Conservation (phyloP, 2,329 filamentous ascomycete genomes). For the Cladosporium sp. region DNA sequence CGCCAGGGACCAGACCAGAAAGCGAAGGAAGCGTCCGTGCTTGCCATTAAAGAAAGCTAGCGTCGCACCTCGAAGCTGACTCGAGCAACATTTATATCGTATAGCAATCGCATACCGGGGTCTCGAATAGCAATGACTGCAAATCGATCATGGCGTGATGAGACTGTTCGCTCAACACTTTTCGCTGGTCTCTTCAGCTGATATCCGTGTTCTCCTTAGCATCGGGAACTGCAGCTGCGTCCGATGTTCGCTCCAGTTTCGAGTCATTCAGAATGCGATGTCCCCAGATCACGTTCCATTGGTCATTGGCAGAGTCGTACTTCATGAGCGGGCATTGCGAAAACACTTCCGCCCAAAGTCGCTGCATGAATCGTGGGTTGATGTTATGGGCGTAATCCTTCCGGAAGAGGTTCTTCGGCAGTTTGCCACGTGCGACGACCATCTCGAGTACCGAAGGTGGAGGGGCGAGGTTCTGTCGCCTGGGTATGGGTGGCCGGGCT, state of each 20-base stretch:
- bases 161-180: neutral
- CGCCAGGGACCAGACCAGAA: neutral
- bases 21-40: neutral
- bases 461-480: conserved; percentile 12
- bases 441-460: conserved; percentile 27
- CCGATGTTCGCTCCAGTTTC: neutral
- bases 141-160: neutral
- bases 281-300: conserved; percentile 41
- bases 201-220: neutral
- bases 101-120: neutral
- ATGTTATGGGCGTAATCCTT: conserved; percentile 37
- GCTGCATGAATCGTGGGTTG: conserved; percentile 47
- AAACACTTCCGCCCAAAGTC: conserved; percentile 47
- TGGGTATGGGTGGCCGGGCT: conserved; percentile 11
- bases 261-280: conserved; percentile 18
- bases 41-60: neutral
- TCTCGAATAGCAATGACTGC: neutral
- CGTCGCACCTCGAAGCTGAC: neutral
- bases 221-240: neutral
- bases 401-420: conserved; percentile 17
- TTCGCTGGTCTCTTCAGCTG: neutral
- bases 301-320: conserved; percentile 35
- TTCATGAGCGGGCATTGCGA: conserved; percentile 44
- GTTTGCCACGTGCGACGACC: conserved; percentile 24
- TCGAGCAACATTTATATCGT: neutral